A percentile compares a stretch with the other conserved stretches of the same genome.
Conservation (phyloP, 192 early-diverging fungal genomes). For the Coemansia sp. region DNA sequence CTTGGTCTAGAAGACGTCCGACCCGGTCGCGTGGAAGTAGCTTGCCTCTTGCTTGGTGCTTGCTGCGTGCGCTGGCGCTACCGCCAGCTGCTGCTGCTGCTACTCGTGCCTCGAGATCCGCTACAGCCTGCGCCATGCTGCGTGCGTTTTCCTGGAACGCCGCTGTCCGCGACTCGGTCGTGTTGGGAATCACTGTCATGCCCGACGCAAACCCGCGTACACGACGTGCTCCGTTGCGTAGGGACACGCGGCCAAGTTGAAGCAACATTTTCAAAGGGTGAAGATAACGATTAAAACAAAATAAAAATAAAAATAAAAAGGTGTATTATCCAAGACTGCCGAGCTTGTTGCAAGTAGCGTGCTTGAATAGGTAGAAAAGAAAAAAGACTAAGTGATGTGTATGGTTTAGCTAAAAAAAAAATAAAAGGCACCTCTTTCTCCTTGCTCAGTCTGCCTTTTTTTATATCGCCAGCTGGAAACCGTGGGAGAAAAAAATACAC, state of each 20-base stretch:
- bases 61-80: conserved; percentile 75
- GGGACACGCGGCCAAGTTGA: not conserved
- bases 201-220: conserved; percentile 1
- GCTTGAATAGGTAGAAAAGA: too few relatives aligned
- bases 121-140: conserved; percentile 34
- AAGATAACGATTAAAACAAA: not conserved
- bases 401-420: not conserved
- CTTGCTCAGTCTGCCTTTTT: not conserved
- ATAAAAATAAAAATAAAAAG: not conserved
- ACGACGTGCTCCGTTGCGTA: not conserved
- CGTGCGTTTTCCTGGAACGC: conserved; percentile 44
- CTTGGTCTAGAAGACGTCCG: conserved; percentile 31
- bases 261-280: not conserved
- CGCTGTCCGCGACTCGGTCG: conserved; percentile 26
- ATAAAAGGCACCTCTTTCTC: not conserved
- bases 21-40: conserved; percentile 85
- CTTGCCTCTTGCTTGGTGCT: conserved; percentile 84
- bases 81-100: conserved; percentile 62
- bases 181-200: conserved; percentile 43
- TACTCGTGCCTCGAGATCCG: conserved; percentile 34
- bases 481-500: not conserved
- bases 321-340: too few relatives aligned
- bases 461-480: not conserved
- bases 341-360: too few relatives aligned
- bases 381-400: too few relatives aligned